A percentile compares a stretch with the other conserved stretches of the same genome.
phyloP scores from a whole-genome alignment of 805 yeast genomes.

The Candida xiaguanensis region DNA sequence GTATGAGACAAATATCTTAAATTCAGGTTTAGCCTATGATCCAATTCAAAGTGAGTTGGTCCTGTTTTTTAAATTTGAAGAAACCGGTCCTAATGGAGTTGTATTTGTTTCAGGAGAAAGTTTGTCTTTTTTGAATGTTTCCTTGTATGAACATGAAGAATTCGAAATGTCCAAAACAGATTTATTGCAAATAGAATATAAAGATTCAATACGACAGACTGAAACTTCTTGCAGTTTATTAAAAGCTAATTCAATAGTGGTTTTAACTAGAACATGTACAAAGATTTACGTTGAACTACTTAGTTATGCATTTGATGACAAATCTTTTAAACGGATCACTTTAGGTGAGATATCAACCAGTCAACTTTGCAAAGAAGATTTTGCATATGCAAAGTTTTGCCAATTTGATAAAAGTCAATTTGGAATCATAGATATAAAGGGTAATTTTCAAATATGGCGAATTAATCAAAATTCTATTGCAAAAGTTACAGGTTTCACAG shows the following conservation, averaged over 20 bases:
- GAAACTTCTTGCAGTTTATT: background rate
- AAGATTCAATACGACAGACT: slow-evolving; percentile 40
- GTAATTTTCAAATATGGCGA: slow-evolving; percentile 46
- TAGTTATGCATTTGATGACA: background rate
- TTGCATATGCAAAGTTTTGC: slow-evolving; percentile 46
- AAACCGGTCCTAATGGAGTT: background rate
- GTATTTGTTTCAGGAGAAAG: slow-evolving; percentile 27
- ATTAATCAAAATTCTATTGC: slow-evolving; percentile 9
- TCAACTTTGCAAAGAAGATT: slow-evolving; percentile 26
- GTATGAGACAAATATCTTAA: slow-evolving; percentile 18
- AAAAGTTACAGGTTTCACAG: slow-evolving; percentile 16
- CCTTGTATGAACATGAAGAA: background rate
- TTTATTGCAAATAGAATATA: slow-evolving; percentile 20
- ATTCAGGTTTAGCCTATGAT: slow-evolving; percentile 27
- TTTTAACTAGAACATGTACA: slow-evolving; percentile 33
- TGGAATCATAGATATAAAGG: slow-evolving; percentile 48
- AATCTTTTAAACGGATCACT: background rate
- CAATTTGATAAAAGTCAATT: slow-evolving; percentile 39
- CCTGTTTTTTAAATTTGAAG: slow-evolving; percentile 15
- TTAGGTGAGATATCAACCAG: slow-evolving; percentile 18
- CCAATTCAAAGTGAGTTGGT: slow-evolving; percentile 25
- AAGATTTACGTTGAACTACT: slow-evolving; percentile 27
- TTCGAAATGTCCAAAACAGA: background rate
- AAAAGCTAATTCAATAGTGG: background rate
- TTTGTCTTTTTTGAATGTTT: slow-evolving; percentile 26